A percentile compares a stretch with the other conserved stretches of the same genome.
These are phyloP conservation scores for Kalmusia sp. DNA, from an alignment of 2,329 filamentous ascomycete species.

Conservation along the genomic window DNA sequence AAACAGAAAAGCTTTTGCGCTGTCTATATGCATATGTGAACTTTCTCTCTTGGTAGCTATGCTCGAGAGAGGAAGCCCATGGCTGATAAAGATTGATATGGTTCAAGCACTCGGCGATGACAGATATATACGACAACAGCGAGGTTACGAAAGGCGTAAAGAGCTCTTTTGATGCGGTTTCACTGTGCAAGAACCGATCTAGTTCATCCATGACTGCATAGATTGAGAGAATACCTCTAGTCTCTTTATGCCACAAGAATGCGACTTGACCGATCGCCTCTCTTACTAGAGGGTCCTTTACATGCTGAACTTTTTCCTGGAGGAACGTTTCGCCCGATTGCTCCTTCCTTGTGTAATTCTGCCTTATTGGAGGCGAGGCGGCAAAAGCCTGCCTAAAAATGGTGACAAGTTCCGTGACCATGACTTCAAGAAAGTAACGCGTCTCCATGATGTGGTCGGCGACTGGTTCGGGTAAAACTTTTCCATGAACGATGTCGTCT, in stretches of 20 bases:
- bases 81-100: not conserved
- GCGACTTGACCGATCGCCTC: not conserved
- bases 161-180: not conserved
- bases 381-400: not conserved
- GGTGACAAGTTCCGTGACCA: not conserved
- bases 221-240: not conserved
- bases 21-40: not conserved
- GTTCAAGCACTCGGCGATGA: not conserved
- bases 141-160: not conserved
- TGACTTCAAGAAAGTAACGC: not conserved
- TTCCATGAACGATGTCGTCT: not conserved
- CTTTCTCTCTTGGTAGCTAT: constrained; percentile 43
- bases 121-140: not conserved
- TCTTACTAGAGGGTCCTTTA: not conserved
- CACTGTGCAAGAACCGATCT: not conserved
- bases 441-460: not conserved
- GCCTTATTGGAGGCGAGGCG: not conserved
- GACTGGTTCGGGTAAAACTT: not conserved
- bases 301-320: not conserved
- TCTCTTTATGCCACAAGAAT: not conserved
- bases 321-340: not conserved
- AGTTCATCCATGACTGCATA: not conserved
- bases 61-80: constrained; percentile 14
- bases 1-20: not conserved
- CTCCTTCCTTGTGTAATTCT: not conserved